These are phyloP conservation scores for Ajuga reptans DNA, from an alignment of 305 asterid species.

Conservation along the genomic window DNA sequence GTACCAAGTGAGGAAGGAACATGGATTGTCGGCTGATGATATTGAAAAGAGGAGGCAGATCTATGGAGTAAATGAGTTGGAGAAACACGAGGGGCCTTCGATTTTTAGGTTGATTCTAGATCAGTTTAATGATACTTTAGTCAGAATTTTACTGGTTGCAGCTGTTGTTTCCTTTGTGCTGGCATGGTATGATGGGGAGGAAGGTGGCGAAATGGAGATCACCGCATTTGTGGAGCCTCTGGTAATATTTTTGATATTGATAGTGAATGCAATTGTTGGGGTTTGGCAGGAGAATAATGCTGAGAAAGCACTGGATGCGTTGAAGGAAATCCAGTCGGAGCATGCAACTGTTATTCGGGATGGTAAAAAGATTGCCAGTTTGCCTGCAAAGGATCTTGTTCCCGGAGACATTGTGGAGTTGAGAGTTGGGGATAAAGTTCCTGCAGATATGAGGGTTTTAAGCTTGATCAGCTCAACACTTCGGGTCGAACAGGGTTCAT, in stretches of 20 bases:
- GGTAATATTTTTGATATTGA: conserved; percentile 80
- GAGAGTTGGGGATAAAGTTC: conserved; percentile 89
- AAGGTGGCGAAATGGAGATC: conserved; percentile 92
- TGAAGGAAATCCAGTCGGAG: conserved; percentile 92
- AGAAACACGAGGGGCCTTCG: conserved; percentile 83
- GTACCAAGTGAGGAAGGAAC: conserved; percentile 43
- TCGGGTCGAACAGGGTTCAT: conserved; percentile 82
- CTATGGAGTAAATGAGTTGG: conserved; percentile 79
- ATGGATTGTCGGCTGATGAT: conserved; percentile 52
- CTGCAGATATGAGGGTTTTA: conserved; percentile 92
- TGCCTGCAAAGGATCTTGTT: conserved; percentile 84
- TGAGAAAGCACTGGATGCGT: conserved; percentile 87
- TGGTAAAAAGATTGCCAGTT: conserved; percentile 50
- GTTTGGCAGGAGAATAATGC: conserved; percentile 98
- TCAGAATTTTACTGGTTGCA: conserved; percentile 70
- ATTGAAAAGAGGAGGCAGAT: conserved; percentile 56
- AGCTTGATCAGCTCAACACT: conserved; percentile 74
- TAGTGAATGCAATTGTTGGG: conserved; percentile 86
- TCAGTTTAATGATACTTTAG: conserved; percentile 87
- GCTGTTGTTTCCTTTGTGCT: conserved; percentile 85
- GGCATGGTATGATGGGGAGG: conserved; percentile 90
- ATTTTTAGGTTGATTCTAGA: conserved; percentile 67
- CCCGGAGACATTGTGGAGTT: conserved; percentile 92
- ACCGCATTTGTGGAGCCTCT: conserved; percentile 93
- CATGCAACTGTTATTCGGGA: conserved; percentile 72